Percentiles rank a stretch among this genome's conserved stretches.
Evolutionary conservation across 2,329 filamentous ascomycete genomes (phyloP).

Genomic region (Xylaria sp.): DNA sequence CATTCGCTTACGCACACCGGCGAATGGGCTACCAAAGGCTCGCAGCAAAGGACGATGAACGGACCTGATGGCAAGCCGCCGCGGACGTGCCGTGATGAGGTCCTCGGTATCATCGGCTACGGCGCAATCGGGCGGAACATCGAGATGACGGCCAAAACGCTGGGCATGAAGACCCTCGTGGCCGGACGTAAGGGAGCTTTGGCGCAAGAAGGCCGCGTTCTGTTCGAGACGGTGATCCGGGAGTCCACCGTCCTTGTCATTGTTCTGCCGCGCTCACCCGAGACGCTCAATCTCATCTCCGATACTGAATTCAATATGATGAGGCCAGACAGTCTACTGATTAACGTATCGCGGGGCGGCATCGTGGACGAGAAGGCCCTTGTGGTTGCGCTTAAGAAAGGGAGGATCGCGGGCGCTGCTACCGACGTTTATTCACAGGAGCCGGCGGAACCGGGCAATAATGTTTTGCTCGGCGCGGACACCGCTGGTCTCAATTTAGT

Average conservation of each 20-base stretch:
- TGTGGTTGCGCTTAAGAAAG: conserved; percentile 43
- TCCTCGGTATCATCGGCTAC: conserved; percentile 49
- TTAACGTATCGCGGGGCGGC: conserved; percentile 50
- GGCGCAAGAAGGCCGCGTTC: conserved; percentile 40
- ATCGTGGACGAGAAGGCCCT: conserved; percentile 49
- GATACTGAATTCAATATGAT: conserved; percentile 43
- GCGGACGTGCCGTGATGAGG: conserved; percentile 43
- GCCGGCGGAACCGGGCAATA: conserved; percentile 44
- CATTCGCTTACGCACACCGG: conserved; percentile 46
- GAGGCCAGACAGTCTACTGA: conserved; percentile 42
- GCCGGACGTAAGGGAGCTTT: conserved; percentile 45
- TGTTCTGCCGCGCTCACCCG: conserved; percentile 46
- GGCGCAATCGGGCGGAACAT: conserved; percentile 46
- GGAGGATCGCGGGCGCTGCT: conserved; percentile 47
- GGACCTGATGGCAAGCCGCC: conserved; percentile 46
- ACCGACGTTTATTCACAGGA: conserved; percentile 48
- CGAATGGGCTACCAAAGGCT: conserved; percentile 45
- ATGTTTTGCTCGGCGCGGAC: conserved; percentile 40
- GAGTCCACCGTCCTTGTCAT: conserved; percentile 46
- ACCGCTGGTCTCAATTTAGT: conserved; percentile 47
- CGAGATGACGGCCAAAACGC: conserved; percentile 36
- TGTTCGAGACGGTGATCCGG: conserved; percentile 46
- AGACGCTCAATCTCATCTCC: conserved; percentile 46
- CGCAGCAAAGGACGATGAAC: conserved; percentile 42
- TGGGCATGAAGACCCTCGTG: conserved; percentile 48